Base-by-base conservation (phyloP, 1,284 basidiomycete genomes). In the Melampsora americana region DNA sequence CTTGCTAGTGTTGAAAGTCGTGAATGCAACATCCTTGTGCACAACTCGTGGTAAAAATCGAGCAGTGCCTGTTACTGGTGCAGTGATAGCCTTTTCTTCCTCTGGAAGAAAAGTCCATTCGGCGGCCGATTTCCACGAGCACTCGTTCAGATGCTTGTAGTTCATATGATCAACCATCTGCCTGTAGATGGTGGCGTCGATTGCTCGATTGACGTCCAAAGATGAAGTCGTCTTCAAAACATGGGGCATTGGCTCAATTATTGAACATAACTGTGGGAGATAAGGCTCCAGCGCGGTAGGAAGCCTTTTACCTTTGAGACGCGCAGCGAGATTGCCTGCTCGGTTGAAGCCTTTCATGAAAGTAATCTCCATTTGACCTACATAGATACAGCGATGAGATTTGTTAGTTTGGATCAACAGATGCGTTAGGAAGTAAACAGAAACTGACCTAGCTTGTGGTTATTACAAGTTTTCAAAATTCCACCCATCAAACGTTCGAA, bases 401-500 rank as follows among this genome's bases (percentile, higher is more conserved):
- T n/a, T 35, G 35, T 6, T 23, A 6, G n/a, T 35, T n/a, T n/a
- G n/a, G 9, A 46, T 42, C 16, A 16, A 9, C n/a, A 14, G 26
- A 28, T 35, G 42, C 16, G 20, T 7, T 35, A 9, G 23, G 16
- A 67, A 60, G 23, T n/a, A 16, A 11, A 18, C 26, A 60, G 30
- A 42, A 46, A n/a, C n/a, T 67, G 20, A 67, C 66, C 42, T 9
- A 67, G 32, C 6, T 48, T 30, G 26, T 48, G 23, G 26, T 67
- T 67, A 28, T 67, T 30, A 18, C 9, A 48, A 7, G 66, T 18
- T 46, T 46, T 46, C 9, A 67, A 16, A 16, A 67, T 67, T n/a
- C 9, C 7, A n/a, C 66, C 66, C 66, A 67, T 67, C 30, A 67
- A 26, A n/a, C n/a, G n/a, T n/a, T n/a, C n/a, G n/a, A n/a, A n/a